A percentile compares a stretch with the other conserved stretches of the same genome.
These are phyloP conservation scores for Neonectria coccinea DNA, from an alignment of 2,329 filamentous ascomycete genomes.

Conservation along the genomic window DNA sequence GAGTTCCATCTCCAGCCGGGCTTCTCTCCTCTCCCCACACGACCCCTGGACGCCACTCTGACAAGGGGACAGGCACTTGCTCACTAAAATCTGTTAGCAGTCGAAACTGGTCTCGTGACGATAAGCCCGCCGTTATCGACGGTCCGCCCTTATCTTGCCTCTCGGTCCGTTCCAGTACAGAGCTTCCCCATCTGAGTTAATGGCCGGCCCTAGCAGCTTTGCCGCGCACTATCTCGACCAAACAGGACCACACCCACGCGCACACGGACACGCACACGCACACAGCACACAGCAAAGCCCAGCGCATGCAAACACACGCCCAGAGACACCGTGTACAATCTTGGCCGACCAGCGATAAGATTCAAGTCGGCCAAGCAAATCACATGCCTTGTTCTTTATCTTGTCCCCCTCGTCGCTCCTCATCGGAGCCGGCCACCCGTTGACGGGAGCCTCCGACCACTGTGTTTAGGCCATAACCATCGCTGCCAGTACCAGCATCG, in stretches of 20 bases:
- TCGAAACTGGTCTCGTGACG: constrained; percentile 35
- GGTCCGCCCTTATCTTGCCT: constrained; percentile 26
- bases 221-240: constrained; percentile 3
- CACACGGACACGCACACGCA: not conserved
- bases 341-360: constrained; percentile 3
- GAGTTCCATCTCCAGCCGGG: not conserved
- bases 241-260: constrained; percentile 3
- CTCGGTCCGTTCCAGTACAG: constrained; percentile 29
- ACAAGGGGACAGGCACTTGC: constrained; percentile 22
- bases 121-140: constrained; percentile 22
- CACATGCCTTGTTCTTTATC: constrained; percentile 7
- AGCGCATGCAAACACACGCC: not conserved
- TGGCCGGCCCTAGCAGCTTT: not conserved
- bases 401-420: not conserved
- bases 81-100: constrained; percentile 48
- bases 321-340: constrained; percentile 1
- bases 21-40: constrained; percentile 17
- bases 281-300: not conserved
- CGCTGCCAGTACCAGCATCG: not conserved
- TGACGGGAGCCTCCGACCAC: not conserved
- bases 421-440: constrained; percentile 14
- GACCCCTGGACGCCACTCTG: not conserved
- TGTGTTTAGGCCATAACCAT: not conserved
- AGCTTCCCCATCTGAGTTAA: constrained; percentile 28
- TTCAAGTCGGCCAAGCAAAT: not conserved